Evolutionary conservation across 2,329 filamentous ascomycete genomes (phyloP).

Genomic region (Aspergillus amoenus): DNA sequence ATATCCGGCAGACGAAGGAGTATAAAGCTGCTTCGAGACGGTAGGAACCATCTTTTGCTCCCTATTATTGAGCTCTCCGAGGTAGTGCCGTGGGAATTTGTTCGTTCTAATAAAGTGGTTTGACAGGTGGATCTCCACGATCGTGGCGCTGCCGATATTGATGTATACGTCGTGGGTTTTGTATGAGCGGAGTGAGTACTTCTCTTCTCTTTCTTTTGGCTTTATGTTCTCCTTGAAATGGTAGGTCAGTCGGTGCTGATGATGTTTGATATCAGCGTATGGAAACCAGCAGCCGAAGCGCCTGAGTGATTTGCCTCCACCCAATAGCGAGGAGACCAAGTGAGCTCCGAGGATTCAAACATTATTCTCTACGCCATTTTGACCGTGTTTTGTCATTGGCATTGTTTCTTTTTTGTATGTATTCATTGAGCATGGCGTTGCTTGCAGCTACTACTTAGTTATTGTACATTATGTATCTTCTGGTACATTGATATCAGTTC

Average conservation of each 20-base stretch:
- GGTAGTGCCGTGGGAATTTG: not conserved
- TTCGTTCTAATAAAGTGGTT: not conserved
- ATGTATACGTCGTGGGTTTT: conserved; percentile 34
- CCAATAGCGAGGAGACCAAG: not conserved
- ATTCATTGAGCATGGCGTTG: not conserved
- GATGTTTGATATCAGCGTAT: conserved; percentile 24
- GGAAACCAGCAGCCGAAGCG: conserved; percentile 23
- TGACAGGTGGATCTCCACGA: conserved; percentile 31
- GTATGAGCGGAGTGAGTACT: conserved; percentile 32
- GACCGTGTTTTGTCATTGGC: not conserved
- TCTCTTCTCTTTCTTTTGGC: not conserved
- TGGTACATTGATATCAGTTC: not conserved
- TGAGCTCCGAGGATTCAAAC: not conserved
- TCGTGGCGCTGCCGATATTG: conserved; percentile 34
- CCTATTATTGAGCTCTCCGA: too few species aligned
- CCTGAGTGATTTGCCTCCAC: not conserved
- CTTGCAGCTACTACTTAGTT: not conserved
- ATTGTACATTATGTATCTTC: not conserved
- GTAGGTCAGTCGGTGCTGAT: not conserved
- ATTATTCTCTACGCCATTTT: not conserved
- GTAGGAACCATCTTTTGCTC: conserved; percentile 21
- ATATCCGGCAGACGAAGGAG: conserved; percentile 43
- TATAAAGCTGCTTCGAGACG: conserved; percentile 40
- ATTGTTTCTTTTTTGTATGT: not conserved
- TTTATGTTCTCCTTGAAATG: not conserved